Evolutionary conservation across 2,329 filamentous ascomycete species (phyloP), one percentile per base, ranked within the genome.

Genomic region (Botrytis porri): DNA sequence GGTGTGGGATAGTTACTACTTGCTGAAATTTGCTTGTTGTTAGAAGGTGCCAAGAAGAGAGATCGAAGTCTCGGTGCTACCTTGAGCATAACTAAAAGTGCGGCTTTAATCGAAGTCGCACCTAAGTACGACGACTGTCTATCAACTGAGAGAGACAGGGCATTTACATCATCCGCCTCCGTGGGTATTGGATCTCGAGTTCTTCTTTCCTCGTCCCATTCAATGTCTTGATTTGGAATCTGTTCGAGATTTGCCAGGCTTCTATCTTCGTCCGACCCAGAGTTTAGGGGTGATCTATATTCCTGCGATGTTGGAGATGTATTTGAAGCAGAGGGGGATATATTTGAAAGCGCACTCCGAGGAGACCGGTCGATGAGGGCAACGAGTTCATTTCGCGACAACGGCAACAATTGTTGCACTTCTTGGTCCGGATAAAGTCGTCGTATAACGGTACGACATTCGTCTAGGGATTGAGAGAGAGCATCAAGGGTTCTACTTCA

Each of bases 61-160:
- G 84, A 80, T 59, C 83, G 82, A 41, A 84, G 84, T 29, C 84
- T 83, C 4, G 87, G 87, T 72, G 86, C 86, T 62, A 87, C 84
- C 81, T 84, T 76, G 20, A 81, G 77, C 80, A 94, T 93, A 64
- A 93, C 91, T 82, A 92, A 89, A 51, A 93, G 84, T 1, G 91
- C 91, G 1, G 91, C 91, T 78, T 92, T 92, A 78, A 93, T 91
- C 9, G 91, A 93, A 0, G 92, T 93, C 25, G 92, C 90, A 1
- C 91, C 91, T 5, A 93, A 84, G 78, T 93, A 93, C 4, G 91
- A 90, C 3, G 87, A 84, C 43, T 89, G 88, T 61, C 89, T 87
- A 73, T 92, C 87, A 9, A 81, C 78, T n/a, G 80, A 80, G 16
- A 81, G 86, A 79, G 90, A 92, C 2, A 93, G 83, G 0, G 90